Evolutionary conservation across 495 filamentous ascomycete genomes (phyloP).

Genomic region (Penicillium pulvis): DNA sequence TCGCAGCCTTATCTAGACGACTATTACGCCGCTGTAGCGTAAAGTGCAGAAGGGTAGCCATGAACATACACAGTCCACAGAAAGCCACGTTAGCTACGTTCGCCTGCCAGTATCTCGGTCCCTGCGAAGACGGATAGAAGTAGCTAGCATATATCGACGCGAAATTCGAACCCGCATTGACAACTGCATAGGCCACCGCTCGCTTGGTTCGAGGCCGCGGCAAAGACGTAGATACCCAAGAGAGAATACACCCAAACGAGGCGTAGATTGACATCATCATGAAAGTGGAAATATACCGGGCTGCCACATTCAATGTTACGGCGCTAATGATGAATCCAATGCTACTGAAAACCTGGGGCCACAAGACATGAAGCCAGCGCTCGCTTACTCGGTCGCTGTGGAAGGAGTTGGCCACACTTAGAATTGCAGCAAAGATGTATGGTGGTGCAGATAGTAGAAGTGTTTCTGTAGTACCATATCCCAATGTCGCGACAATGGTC

Average conservation of each 20-base stretch:
- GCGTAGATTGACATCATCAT: slow-evolving; percentile 47
- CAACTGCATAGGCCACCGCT: slow-evolving; percentile 44
- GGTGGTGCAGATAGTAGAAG: slow-evolving; percentile 47
- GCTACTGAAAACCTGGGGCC: slow-evolving; percentile 40
- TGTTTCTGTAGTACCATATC: slow-evolving; percentile 35
- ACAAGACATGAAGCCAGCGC: slow-evolving; percentile 44
- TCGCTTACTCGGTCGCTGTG: slow-evolving; percentile 37
- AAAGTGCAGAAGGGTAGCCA: slow-evolving; percentile 15
- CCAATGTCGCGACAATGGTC: slow-evolving; percentile 41
- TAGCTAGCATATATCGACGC: slow-evolving; percentile 46
- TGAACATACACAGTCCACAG: slow-evolving; percentile 11
- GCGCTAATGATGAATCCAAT: slow-evolving; percentile 44
- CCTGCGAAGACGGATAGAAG: slow-evolving; percentile 33
- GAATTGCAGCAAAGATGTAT: slow-evolving; percentile 47
- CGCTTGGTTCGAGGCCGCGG: slow-evolving; percentile 48
- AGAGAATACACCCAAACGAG: slow-evolving; percentile 40
- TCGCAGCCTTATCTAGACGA: slow-evolving; percentile 9
- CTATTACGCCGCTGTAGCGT: slow-evolving; percentile 10
- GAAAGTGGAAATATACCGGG: slow-evolving; percentile 46
- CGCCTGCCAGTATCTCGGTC: slow-evolving; percentile 18
- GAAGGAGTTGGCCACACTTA: slow-evolving; percentile 34
- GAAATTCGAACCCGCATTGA: slow-evolving; percentile 41
- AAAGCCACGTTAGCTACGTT: slow-evolving; percentile 21
- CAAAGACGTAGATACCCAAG: slow-evolving; percentile 47
- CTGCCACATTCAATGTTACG: slow-evolving; percentile 34